Conservation (phyloP, 2,329 filamentous ascomycete species). For the Botrytis deweyae region DNA sequence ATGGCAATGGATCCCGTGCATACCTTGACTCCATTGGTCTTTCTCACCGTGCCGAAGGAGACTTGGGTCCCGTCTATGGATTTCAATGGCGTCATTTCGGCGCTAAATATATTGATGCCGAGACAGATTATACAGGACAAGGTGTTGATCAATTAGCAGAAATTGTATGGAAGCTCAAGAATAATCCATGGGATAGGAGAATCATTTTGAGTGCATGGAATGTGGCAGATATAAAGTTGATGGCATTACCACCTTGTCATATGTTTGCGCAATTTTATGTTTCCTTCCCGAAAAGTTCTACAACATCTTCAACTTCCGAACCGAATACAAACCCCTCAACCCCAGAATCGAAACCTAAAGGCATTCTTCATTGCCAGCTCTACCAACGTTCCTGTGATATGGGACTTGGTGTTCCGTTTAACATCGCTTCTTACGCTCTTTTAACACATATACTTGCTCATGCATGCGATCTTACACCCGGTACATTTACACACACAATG, state of each 20-base stretch:
- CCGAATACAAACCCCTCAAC: background rate
- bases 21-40: conserved; percentile 87
- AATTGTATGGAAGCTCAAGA: conserved; percentile 81
- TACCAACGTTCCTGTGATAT: conserved; percentile 97
- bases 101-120: conserved; percentile 77
- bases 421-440: conserved; percentile 92
- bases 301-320: background rate
- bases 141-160: conserved; percentile 92
- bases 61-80: conserved; percentile 93
- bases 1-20: conserved; percentile 88
- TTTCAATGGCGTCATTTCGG: conserved; percentile 99
- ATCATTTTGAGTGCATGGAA: conserved; percentile 97
- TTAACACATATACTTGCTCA: conserved; percentile 94
- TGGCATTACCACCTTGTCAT: conserved; percentile 92
- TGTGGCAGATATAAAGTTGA: conserved; percentile 76
- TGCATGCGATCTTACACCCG: conserved; percentile 79
- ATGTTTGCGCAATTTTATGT: conserved; percentile 92
- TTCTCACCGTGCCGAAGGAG: conserved; percentile 76
- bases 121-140: conserved; percentile 79
- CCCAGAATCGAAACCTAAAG: conserved; percentile 44
- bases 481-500: conserved; percentile 91
- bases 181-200: conserved; percentile 81
- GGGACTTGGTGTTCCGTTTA: conserved; percentile 93
- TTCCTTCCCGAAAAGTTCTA: conserved; percentile 32
- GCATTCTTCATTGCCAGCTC: conserved; percentile 79